phyloP scores from a whole-genome alignment of 257 asterid genomes.

The Fraxinus excelsior region DNA sequence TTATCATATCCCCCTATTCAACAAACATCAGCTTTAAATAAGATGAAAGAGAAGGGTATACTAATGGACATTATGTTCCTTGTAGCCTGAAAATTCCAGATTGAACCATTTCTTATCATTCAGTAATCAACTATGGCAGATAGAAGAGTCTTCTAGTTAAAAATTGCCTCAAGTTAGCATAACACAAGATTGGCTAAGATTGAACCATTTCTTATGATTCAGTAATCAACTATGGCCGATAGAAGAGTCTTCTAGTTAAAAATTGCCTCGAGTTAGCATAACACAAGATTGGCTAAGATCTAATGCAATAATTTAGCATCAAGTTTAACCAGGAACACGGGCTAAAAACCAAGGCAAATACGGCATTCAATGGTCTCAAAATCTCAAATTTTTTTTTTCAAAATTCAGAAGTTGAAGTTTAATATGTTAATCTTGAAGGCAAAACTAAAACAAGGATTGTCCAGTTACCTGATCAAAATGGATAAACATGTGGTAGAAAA shows the following conservation, averaged over 20 bases:
- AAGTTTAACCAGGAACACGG: neutral
- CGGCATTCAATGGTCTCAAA: neutral
- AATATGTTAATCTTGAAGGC: neutral
- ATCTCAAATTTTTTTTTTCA: neutral
- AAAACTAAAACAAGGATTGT: neutral
- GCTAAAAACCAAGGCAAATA: neutral
- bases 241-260: neutral
- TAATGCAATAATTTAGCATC: neutral
- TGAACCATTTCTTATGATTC: neutral
- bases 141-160: neutral
- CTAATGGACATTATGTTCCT: neutral
- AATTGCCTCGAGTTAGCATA: neutral
- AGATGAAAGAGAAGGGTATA: neutral
- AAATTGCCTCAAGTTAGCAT: neutral
- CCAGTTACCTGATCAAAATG: conserved; percentile 83
- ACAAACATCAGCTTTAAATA: neutral
- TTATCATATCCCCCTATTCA: neutral
- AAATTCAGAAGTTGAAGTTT: neutral
- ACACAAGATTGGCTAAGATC: neutral
- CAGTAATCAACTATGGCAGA: neutral
- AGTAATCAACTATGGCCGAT: neutral
- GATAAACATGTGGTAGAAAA: conserved; percentile 72
- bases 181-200: neutral
- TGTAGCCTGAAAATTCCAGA: neutral
- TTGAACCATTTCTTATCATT: neutral